Conservation (phyloP, 768 basidiomycete species). For the Tylopilus intermedius region DNA sequence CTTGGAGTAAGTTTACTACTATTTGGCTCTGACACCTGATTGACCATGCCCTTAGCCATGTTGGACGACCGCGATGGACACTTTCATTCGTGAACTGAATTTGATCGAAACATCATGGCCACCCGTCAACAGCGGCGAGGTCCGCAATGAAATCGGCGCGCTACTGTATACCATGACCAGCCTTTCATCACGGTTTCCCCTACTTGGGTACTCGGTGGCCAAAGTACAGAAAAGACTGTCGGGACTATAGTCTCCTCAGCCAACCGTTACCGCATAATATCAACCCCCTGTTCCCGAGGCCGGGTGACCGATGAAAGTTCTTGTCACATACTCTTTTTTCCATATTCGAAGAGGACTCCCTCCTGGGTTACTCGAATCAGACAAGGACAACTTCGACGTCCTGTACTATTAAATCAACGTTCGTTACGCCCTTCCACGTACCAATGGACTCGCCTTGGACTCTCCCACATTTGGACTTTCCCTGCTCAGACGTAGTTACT, state of each 20-base stretch:
- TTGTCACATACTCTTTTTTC: not conserved
- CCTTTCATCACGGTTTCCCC: conserved; percentile 56
- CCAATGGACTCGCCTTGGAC: conserved; percentile 24
- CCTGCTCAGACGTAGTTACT: conserved; percentile 12
- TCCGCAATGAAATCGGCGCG: conserved; percentile 56
- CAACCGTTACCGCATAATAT: conserved; percentile 3
- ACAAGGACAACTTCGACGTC: conserved; percentile 8
- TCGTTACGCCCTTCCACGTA: conserved; percentile 23
- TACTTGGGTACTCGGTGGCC: conserved; percentile 37
- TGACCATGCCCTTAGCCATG: conserved; percentile 45
- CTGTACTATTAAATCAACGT: conserved; percentile 15
- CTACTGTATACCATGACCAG: conserved; percentile 62
- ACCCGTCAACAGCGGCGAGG: conserved; percentile 49
- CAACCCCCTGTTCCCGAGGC: not conserved
- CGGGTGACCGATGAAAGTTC: not conserved
- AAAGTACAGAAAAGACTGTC: conserved; percentile 31
- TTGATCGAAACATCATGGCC: conserved; percentile 62
- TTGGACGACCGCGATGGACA: conserved; percentile 67
- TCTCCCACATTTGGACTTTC: not conserved
- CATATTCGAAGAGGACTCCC: conserved; percentile 5
- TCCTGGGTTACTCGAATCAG: conserved; percentile 6
- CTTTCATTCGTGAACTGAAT: conserved; percentile 62
- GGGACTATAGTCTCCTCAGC: conserved; percentile 20
- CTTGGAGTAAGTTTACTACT: conserved; percentile 53
- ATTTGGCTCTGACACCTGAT: not conserved